A percentile compares a stretch with the other conserved stretches of the same genome.
Conservation (phyloP, 2,329 filamentous ascomycete species). For the Apiospora aurea region DNA sequence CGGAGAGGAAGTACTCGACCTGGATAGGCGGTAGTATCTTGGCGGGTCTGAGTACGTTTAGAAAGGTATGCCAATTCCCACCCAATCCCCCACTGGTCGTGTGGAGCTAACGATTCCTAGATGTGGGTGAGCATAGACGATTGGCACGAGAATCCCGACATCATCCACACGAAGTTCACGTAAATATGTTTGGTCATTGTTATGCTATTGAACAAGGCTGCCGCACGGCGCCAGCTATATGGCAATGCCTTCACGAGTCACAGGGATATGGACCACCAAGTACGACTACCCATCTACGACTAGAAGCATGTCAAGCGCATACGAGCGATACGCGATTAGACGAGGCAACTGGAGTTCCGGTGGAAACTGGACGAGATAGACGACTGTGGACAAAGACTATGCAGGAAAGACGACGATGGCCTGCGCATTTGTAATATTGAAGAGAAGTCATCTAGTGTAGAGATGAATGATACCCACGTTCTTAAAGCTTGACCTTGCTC, state of each 20-base stretch:
- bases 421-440: slow-evolving; percentile 23
- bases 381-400: slow-evolving; percentile 2
- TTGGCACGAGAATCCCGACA: slow-evolving; percentile 99
- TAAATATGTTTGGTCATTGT: slow-evolving; percentile 51
- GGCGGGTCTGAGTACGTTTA: slow-evolving; percentile 94
- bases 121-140: slow-evolving; percentile 99
- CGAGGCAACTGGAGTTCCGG: background rate
- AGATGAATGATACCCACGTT: slow-evolving; percentile 26
- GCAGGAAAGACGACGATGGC: background rate
- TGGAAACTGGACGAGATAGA: slow-evolving; percentile 8
- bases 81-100: slow-evolving; percentile 25
- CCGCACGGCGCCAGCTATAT: background rate
- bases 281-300: background rate
- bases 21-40: slow-evolving; percentile 99
- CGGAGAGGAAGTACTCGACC: slow-evolving; percentile 97
- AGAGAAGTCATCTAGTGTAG: slow-evolving; percentile 23
- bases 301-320: background rate
- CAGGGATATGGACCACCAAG: background rate
- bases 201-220: background rate
- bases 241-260: background rate
- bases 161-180: slow-evolving; percentile 98
- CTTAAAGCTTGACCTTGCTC: background rate
- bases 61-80: slow-evolving; percentile 73
- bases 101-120: slow-evolving; percentile 52
- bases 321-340: background rate